Evolutionary conservation across 805 yeast genomes (phyloP).

Genomic region (Metschnikowia matae): DNA sequence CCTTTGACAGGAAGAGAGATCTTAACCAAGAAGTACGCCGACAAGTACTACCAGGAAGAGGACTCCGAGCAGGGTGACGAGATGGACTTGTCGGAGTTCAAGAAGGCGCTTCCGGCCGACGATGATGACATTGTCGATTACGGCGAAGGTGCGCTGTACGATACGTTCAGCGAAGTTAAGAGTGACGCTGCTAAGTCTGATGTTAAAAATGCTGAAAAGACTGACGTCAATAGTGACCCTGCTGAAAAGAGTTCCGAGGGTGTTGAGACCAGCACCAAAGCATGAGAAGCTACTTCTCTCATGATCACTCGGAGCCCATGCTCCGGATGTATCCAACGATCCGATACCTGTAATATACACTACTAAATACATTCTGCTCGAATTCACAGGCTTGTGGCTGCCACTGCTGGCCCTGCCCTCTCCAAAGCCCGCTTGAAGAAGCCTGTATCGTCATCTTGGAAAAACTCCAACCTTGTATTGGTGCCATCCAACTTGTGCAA

Average conservation of each 20-base stretch:
- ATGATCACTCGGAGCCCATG: slow-evolving; percentile 2
- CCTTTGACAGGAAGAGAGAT: slow-evolving; percentile 66
- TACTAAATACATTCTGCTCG: neutral
- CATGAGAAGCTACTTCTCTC: slow-evolving; percentile 5
- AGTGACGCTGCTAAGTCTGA: slow-evolving; percentile 1
- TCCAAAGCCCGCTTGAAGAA: slow-evolving; percentile 25
- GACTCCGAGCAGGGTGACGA: slow-evolving; percentile 48
- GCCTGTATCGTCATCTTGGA: slow-evolving; percentile 34
- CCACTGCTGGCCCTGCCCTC: neutral
- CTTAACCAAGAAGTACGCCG: slow-evolving; percentile 55
- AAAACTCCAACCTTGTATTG: slow-evolving; percentile 26
- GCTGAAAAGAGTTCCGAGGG: slow-evolving; percentile 3
- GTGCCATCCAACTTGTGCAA: slow-evolving; percentile 27
- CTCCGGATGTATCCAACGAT: slow-evolving; percentile 4
- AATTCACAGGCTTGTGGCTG: neutral
- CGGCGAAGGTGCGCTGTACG: slow-evolving; percentile 50
- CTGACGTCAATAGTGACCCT: too few species aligned
- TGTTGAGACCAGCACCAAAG: slow-evolving; percentile 1
- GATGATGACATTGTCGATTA: slow-evolving; percentile 56
- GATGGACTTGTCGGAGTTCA: slow-evolving; percentile 56
- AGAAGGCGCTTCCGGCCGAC: slow-evolving; percentile 50
- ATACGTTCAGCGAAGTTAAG: slow-evolving; percentile 7
- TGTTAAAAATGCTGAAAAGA: neutral
- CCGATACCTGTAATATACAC: slow-evolving; percentile 5
- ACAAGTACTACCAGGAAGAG: slow-evolving; percentile 52